Base-by-base conservation (phyloP, 805 yeast genomes). In the Saturnispora silvae region DNA sequence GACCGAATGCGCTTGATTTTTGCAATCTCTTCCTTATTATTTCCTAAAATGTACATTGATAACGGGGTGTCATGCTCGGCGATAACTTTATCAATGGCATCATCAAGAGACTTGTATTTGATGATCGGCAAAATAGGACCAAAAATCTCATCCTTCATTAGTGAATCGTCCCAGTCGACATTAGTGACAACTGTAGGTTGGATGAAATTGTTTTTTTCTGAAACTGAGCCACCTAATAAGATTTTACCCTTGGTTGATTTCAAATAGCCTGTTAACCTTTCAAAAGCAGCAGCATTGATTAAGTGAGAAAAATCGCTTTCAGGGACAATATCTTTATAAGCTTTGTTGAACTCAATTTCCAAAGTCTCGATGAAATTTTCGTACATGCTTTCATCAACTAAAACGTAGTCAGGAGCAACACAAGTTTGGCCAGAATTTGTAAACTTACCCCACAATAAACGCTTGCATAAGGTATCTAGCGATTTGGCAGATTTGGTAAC, bases 381-480 rank as follows among this genome's bases (percentile, higher is more conserved):
- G 49, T 77, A 73, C 17, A 76, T 57, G 3, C 65, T 55, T 39
- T 67, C 72, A 41, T 80, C 84, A n/a, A 76, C 80, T 31, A 84
- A 50, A 4, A 81, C 60, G 51, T 85, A 87, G 60, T 89, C 97
- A 7, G 87, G 81, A 8, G 95, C 82, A 28, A 84, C 81, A 63
- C 96, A 87, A 2, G 92, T 77, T 61, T 87, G 97, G 14, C 97
- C 97, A 14, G 81, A 72, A 53, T 85, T 89, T 23, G 72, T 60
- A 52, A 78, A 79, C 47, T 79, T 74, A 14, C 87, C 89, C 82
- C 92, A 83, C 1, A 70, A 67, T 13, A 84, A 60, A 57, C 96
- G 71, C 45, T 68, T 68, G 19, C 85, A 64, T 29, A 66, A 45
- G 1, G 61, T 56, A 8, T 58, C 51, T 26, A 75, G 47, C 5